Evolutionary conservation across 1,139 yeast species (phyloP), one percentile per base, ranked within the genome.

Genomic region (Geotrichum carabidarum): DNA sequence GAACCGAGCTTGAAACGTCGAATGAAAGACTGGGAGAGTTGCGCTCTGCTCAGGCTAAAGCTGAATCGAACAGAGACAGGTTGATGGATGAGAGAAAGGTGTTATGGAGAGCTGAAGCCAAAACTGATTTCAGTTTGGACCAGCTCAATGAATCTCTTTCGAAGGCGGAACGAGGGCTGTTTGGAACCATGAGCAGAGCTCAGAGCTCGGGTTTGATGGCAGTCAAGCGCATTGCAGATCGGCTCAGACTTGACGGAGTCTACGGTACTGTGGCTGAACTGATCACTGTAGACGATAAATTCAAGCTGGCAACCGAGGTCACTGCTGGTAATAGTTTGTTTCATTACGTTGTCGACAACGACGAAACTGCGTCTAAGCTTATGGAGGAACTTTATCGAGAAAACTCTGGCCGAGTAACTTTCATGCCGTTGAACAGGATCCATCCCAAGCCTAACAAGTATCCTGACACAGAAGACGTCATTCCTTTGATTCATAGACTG

Each of bases 291-390:
- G 85, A 84, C 62, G 91, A 86, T 54, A 88, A 87, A 63, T 91
- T 89, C 67, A 85, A 86, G 66, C 79, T 84, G 1, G 95, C 97
- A 0, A 86, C 86, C 1, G 97, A 91, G 66, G 93, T 86, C 5
- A 80, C 89, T 47, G 97, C 95, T 12, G 98, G 98, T 1, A 83
- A 81, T 58, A 79, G 95, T 2, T 72, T 93, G 50, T 91, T 90
- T 65, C 90, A 93, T 68, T 81, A 91, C 41, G 94, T 93, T 14
- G 98, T 93, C 14, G 96, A 90, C 65, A 83, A 78, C 47, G 97
- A 91, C 62, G 83, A 79, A 48, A 88, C 96, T 0, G 98, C 98
- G 0, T 77, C 89, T 4, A 66, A 78, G 12, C 69, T 93, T 2
- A 85, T 93, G 84, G 84, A 84, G 48, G 94, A 88, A 65, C 73